These are phyloP conservation scores for Musa troglodytarum DNA, from an alignment of 176 grass and related monocot genomes.

Conservation along the genomic window DNA sequence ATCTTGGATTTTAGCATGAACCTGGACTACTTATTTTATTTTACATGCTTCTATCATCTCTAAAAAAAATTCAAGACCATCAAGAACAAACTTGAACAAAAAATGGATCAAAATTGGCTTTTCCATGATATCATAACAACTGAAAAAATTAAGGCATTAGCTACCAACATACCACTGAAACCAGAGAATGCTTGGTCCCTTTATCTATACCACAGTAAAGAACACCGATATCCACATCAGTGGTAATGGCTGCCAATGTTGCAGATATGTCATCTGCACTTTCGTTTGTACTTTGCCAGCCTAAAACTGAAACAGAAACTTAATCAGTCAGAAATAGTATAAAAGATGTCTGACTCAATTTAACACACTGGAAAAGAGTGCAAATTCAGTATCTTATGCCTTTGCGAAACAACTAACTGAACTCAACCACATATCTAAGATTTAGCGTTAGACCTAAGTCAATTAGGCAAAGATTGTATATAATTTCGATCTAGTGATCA, in stretches of 20 bases:
- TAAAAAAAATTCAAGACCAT: background rate
- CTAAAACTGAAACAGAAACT: conserved; percentile 61
- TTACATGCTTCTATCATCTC: background rate
- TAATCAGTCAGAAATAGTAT: background rate
- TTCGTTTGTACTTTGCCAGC: conserved; percentile 95
- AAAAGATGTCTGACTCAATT: background rate
- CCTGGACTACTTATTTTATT: too few relatives aligned
- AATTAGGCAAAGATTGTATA: background rate
- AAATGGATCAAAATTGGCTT: background rate
- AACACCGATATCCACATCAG: conserved; percentile 72
- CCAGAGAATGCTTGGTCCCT: conserved; percentile 73
- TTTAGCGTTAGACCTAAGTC: too few relatives aligned
- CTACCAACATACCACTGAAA: conserved; percentile 69
- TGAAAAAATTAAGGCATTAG: background rate
- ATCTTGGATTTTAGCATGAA: too few relatives aligned
- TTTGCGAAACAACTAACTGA: background rate
- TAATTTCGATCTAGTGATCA: background rate
- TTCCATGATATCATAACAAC: background rate
- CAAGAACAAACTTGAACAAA: background rate
- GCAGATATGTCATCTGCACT: conserved; percentile 86
- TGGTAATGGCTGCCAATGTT: conserved; percentile 77
- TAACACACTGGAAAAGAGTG: background rate
- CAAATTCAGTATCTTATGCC: background rate
- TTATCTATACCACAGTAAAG: conserved; percentile 77
- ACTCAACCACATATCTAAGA: too few relatives aligned